These are phyloP conservation scores for Turritis glabra DNA, from an alignment of 345 rosid species.

Conservation along the genomic window DNA sequence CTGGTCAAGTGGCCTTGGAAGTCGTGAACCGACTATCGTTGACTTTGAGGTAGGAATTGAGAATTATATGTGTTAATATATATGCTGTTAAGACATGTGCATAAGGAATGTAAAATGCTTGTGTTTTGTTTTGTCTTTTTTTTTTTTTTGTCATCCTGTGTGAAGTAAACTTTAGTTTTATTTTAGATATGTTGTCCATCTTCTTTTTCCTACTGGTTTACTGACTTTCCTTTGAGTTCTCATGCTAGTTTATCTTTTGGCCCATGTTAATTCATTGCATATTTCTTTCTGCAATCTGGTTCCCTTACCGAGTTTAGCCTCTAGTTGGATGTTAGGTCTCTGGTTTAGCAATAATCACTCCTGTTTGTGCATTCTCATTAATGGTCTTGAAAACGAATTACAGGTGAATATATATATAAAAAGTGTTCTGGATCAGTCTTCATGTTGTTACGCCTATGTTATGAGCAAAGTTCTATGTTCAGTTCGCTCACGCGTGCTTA, in stretches of 20 bases:
- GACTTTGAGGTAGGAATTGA: constrained; percentile 81
- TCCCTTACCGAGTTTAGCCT: constrained; percentile 9
- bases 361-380: not conserved
- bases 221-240: constrained; percentile 1
- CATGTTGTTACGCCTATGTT: not conserved
- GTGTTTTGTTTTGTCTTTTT: constrained; percentile 6
- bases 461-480: constrained; percentile 18
- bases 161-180: constrained; percentile 5
- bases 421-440: constrained; percentile 1
- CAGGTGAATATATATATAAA: not conserved
- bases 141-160: not conserved
- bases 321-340: constrained; percentile 22
- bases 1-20: constrained; percentile 98
- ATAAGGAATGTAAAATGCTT: not conserved
- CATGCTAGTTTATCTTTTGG: not conserved
- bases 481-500: not conserved
- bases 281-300: not conserved
- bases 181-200: constrained; percentile 10
- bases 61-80: not conserved
- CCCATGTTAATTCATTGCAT: constrained; percentile 3
- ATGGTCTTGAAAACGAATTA: not conserved
- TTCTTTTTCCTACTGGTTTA: constrained; percentile 6
- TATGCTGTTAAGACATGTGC: not conserved
- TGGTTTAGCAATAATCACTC: not conserved
- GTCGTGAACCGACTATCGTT: constrained; percentile 72